Evolutionary conservation across 2,329 filamentous ascomycete genomes (phyloP), one percentile per base, ranked within the genome.

Genomic region (Alternaria gansuensis): DNA sequence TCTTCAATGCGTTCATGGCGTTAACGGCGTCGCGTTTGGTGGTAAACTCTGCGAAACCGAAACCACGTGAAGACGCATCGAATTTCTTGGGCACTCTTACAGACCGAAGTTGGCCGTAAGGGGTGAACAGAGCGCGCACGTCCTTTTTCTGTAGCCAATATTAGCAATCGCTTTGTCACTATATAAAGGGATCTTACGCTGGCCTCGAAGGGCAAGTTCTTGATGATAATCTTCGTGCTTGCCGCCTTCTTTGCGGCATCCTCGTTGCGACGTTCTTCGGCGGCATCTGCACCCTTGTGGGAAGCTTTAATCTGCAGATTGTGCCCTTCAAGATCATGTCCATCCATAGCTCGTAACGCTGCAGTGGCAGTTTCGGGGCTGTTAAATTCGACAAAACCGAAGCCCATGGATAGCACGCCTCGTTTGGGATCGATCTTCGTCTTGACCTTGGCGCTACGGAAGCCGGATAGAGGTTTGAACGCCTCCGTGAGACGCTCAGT

Each of bases 61-160:
- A 99, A 58, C 95, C 95, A 79, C 94, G 90, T 72, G 93, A 88
- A 52, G 88, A 88, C 69, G 89, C 88, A 81, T 96, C 92, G 78
- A 97, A 94, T 79, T 97, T 98, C 82, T 96, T 93, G 52, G 95
- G 95, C 73, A 99, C 87, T 64, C 95, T 91, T 61, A 99, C 92
- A 52, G 93, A 94, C 72, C 92, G 90, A 63, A 99, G 87, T 76
- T 97, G 90, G 44, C 95, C 96, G 79, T 97, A 98, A 34, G 92
- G 88, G 62, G 91, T 88, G 76, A 98, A 93, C 40, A 98, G 84
- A 53, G 90, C 84, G 63, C 92, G 87, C 58, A 99, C 85, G 76
- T 99, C 95, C 78, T 96, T 95, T 82, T 97, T 97, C 70, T 74
- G 54, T 31, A 51, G n/a, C 11, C 49, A 39, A 37, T 31, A 57